These are phyloP conservation scores for Dictyostelium intermedium DNA, from an alignment of 78 protist genomes.

Conservation along the genomic window DNA sequence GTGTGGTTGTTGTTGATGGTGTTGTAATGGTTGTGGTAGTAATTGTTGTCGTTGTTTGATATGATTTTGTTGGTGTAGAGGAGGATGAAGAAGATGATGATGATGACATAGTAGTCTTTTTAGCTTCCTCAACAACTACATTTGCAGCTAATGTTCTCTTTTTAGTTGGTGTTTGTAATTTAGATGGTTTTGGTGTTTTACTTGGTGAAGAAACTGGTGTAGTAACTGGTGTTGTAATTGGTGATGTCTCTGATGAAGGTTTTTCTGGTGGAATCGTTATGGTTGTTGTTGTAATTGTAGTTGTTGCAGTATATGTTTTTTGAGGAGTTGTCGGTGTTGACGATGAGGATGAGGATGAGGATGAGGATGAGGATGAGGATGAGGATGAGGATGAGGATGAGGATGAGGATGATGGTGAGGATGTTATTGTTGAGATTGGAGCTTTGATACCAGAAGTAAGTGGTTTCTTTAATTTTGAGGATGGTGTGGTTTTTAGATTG, in stretches of 20 bases:
- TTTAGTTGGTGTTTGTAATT: neutral
- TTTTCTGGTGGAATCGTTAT: neutral
- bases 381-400: neutral
- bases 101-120: neutral
- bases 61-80: neutral
- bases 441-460: neutral
- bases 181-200: neutral
- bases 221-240: neutral
- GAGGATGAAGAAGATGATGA: neutral
- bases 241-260: neutral
- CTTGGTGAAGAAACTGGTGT: neutral
- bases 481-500: neutral
- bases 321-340: neutral
- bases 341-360: neutral
- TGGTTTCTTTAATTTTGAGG: slow-evolving; percentile 10
- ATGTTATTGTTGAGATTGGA: neutral
- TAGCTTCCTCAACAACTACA: neutral
- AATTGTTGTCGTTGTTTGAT: neutral
- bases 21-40: neutral
- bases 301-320: neutral
- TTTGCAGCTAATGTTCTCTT: neutral
- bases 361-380: neutral
- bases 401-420: neutral
- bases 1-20: neutral
- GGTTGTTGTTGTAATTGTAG: neutral